Conservation (phyloP, 2,329 filamentous ascomycete species). For the Fusarium setosum region DNA sequence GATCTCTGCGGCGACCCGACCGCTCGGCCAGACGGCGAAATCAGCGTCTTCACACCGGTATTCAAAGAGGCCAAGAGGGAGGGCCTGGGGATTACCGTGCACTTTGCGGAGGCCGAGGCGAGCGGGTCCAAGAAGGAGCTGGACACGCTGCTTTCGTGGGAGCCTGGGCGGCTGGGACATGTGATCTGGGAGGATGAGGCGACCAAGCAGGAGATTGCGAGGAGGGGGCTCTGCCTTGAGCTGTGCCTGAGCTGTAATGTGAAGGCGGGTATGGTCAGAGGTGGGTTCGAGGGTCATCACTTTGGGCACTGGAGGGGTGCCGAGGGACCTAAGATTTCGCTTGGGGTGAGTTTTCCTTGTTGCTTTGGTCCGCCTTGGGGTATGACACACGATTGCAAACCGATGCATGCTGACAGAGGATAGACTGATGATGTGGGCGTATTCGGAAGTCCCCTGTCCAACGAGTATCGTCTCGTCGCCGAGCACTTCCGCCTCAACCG, state of each 20-base stretch:
- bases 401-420: constrained; percentile 3
- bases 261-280: constrained; percentile 76
- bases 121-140: constrained; percentile 72
- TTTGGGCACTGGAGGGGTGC: constrained; percentile 78
- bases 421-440: constrained; percentile 88
- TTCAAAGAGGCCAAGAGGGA: constrained; percentile 67
- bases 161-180: constrained; percentile 78
- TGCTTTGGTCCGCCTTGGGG: neutral
- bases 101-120: constrained; percentile 78
- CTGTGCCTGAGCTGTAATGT: constrained; percentile 87
- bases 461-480: constrained; percentile 81
- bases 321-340: constrained; percentile 68
- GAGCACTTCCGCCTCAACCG: constrained; percentile 72
- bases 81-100: constrained; percentile 75
- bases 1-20: constrained; percentile 83
- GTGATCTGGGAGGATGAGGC: constrained; percentile 78
- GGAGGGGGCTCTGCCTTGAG: constrained; percentile 73
- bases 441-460: constrained; percentile 80
- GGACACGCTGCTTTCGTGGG: constrained; percentile 70
- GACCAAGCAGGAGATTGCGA: constrained; percentile 65
- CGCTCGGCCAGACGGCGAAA: constrained; percentile 62
- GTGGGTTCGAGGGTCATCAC: constrained; percentile 77
- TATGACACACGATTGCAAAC: no score
- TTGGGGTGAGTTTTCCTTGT: constrained; percentile 69
- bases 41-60: constrained; percentile 68